Evolutionary conservation across 2,329 filamentous ascomycete genomes (phyloP), one percentile per base, ranked within the genome.

Genomic region (Pseudopyrenochaeta lycopersici): DNA sequence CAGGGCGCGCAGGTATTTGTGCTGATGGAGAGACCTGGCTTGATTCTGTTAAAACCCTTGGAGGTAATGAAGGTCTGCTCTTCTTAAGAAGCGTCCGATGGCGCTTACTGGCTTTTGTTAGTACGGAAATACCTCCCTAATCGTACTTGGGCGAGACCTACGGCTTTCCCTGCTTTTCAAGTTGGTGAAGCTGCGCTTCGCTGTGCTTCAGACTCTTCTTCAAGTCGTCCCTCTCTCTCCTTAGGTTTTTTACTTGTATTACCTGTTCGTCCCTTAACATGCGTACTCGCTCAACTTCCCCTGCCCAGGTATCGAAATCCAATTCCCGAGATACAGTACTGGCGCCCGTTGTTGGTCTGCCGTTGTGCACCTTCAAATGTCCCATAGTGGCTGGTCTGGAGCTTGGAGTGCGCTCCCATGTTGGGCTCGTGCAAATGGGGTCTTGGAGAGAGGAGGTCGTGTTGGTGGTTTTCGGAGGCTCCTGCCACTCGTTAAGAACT

Each of bases 211-310:
- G 45, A 2, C 60, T 64, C 50, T 68, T 73, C 48, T 68, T 72
- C 3, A 76, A 58, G 9, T 70, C 58, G 12, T 59, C 48, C 17
- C 71, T 66, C 2, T 63, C 61, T 35, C 70, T 66, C 46, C 66
- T 70, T 54, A 75, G 63, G 12, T 68, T 71, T 40, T 65, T 67
- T n/a, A 76, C 56, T 42, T 73, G 70, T 2, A 71, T 50, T 0
- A 64, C 68, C 11, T 70, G 66, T 46, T 76, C 72, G 12, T 74
- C 56, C 27, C 74, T 54, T 30, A 71, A 58, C 62, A 73, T 66
- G 18, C 72, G 68, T 14, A 75, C 60, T 15, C 70, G 60, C 35
- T 76, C 73, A 6, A 76, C 62, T 40, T 76, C 71, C 17, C 54
- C 62, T 0, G 68, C 65, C 73, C 74, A 76, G 1, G 62, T 49